These are phyloP conservation scores for Spathaspora passalidarum DNA, from an alignment of 805 yeast species.

Conservation along the genomic window DNA sequence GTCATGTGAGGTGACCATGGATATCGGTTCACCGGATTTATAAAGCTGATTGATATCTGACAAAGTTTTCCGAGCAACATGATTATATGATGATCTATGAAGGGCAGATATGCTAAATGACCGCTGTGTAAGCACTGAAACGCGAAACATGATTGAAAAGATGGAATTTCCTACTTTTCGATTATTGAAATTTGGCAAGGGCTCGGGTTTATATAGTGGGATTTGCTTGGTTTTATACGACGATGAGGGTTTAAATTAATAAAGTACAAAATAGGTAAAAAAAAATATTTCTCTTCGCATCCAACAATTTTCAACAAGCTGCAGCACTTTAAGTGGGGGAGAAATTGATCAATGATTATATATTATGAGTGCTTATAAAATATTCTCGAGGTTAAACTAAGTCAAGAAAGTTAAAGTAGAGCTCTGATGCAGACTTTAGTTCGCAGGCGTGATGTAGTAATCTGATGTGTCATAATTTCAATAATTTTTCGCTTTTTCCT, in stretches of 20 bases:
- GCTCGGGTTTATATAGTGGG: background rate
- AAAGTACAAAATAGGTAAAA: background rate
- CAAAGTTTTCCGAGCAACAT: conserved; percentile 18
- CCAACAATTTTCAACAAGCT: background rate
- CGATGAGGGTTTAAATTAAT: too few species aligned
- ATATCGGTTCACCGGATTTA: conserved; percentile 24
- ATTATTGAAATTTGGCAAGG: too few species aligned
- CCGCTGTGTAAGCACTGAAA: background rate
- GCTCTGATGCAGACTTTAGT: background rate
- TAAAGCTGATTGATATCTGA: conserved; percentile 17
- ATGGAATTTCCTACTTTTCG: too few species aligned
- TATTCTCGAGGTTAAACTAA: too few species aligned
- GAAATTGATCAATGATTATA: too few species aligned
- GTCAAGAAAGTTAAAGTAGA: too few species aligned
- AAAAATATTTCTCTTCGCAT: background rate
- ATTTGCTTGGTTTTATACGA: background rate
- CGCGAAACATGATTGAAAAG: too few species aligned
- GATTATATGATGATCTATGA: conserved; percentile 11
- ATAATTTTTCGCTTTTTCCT: too few species aligned
- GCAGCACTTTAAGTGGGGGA: background rate
- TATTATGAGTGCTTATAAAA: too few species aligned
- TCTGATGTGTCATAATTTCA: background rate
- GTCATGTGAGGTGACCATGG: conserved; percentile 83
- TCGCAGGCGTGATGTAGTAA: background rate
- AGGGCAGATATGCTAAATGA: conserved; percentile 3